Percentiles rank a stretch among this genome's conserved stretches.
Conservation (phyloP, 495 filamentous ascomycete species). For the Tetracladium marchalianum region DNA sequence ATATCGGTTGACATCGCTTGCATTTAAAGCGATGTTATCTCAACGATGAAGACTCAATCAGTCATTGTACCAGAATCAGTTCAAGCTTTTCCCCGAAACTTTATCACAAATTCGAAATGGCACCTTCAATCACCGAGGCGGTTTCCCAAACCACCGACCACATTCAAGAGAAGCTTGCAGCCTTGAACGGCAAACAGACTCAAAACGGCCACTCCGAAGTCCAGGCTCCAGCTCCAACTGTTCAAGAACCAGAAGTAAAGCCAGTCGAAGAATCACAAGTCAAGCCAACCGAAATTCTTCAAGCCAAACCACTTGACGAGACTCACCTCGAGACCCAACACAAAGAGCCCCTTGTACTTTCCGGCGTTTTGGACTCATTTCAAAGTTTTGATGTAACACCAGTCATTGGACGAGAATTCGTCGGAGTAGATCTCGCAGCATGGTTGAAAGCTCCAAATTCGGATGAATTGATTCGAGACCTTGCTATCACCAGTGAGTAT, state of each 20-base stretch:
- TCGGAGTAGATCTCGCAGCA: constrained; percentile 50
- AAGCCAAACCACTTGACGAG: constrained; percentile 3
- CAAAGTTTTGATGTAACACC: constrained; percentile 58
- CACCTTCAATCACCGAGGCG: constrained; percentile 15
- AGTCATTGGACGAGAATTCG: constrained; percentile 56
- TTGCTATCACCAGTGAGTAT: constrained; percentile 53
- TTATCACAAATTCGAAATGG: constrained; percentile 8
- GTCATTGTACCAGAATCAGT: not conserved
- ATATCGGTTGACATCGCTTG: not conserved
- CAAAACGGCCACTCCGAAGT: not conserved
- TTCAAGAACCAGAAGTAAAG: constrained; percentile 2
- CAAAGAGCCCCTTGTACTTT: constrained; percentile 15
- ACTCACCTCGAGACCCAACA: constrained; percentile 1
- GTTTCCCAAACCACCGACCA: constrained; percentile 10
- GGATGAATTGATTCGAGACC: constrained; percentile 57
- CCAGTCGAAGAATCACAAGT: no score
- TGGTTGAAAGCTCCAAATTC: constrained; percentile 52
- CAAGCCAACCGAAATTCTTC: no score
- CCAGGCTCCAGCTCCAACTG: constrained; percentile 1
- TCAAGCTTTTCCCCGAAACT: not conserved
- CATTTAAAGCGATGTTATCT: not conserved
- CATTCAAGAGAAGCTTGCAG: constrained; percentile 15
- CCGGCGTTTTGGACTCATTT: constrained; percentile 45
- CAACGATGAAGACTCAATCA: not conserved
- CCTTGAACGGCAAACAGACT: not conserved